Evolutionary conservation across 164 flowering plant genomes (phyloP).

Genomic region (Amborella trichopoda): DNA sequence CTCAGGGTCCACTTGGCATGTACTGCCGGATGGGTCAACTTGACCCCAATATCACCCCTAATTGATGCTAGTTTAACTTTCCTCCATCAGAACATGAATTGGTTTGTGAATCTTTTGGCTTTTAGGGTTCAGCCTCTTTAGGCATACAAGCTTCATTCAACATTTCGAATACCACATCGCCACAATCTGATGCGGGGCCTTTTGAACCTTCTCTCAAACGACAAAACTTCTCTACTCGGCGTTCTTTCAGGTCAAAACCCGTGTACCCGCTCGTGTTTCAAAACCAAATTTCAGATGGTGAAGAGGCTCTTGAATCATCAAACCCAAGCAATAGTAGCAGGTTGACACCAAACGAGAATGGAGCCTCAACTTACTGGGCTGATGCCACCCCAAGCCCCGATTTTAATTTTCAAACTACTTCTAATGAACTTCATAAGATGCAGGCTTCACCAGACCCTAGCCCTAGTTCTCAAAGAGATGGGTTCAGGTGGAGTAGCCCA

Average conservation of each 20-base stretch:
- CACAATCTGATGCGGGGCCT: constrained; percentile 26
- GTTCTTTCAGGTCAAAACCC: constrained; percentile 30
- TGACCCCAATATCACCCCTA: no score
- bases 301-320: constrained; percentile 13
- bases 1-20: no score
- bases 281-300: constrained; percentile 33
- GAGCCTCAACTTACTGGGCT: constrained; percentile 16
- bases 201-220: constrained; percentile 24
- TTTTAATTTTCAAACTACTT: constrained; percentile 22
- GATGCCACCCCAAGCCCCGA: constrained; percentile 14
- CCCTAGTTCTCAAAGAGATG: constrained; percentile 34
- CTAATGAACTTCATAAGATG: constrained; percentile 22
- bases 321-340: constrained; percentile 15
- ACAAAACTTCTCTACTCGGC: constrained; percentile 20
- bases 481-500: constrained; percentile 37
- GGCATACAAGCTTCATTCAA: no score
- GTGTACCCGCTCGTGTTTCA: constrained; percentile 32
- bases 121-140: no score
- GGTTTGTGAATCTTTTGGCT: no score
- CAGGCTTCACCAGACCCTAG: constrained; percentile 30
- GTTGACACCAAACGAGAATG: constrained; percentile 19
- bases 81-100: no score
- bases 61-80: no score
- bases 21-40: no score
- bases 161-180: constrained; percentile 25